These are phyloP conservation scores for Avena sativa DNA, from an alignment of 176 grass and related monocot species.

Conservation along the genomic window DNA sequence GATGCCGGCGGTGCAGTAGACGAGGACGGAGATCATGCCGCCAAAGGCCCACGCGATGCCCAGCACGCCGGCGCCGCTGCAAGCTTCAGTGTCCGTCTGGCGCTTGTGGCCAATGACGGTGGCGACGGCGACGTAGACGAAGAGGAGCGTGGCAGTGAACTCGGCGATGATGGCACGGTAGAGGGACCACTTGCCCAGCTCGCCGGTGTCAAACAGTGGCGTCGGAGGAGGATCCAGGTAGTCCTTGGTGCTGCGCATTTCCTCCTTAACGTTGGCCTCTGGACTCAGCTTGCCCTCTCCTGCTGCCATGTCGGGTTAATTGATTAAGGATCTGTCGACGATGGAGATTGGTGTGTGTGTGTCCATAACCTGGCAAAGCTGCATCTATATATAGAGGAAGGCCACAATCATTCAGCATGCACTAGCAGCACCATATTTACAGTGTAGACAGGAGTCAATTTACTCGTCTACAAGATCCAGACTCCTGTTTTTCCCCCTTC, in stretches of 20 bases:
- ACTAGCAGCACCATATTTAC: neutral
- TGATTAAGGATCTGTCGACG: neutral
- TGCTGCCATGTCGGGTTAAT: neutral
- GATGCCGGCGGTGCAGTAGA: slow-evolving; percentile 98
- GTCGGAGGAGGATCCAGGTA: neutral
- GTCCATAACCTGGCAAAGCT: neutral
- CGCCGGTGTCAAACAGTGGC: slow-evolving; percentile 15
- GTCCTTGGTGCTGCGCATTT: neutral
- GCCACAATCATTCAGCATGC: neutral
- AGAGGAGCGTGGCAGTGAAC: slow-evolving; percentile 19
- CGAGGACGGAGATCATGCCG: slow-evolving; percentile 96
- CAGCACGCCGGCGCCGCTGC: slow-evolving; percentile 81
- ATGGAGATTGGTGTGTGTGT: neutral
- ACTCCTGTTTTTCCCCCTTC: neutral
- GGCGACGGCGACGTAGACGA: slow-evolving; percentile 20
- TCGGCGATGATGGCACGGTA: slow-evolving; percentile 18
- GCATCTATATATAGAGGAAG: neutral
- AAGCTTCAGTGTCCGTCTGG: slow-evolving; percentile 24
- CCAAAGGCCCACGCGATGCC: slow-evolving; percentile 99
- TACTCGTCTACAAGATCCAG: neutral
- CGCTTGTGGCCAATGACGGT: slow-evolving; percentile 27
- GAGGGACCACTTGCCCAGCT: slow-evolving; percentile 31
- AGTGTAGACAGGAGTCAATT: neutral
- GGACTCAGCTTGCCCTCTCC: neutral
- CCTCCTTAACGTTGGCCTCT: neutral